Conservation (phyloP, 257 asterid genomes). For the Ballota nigra region DNA sequence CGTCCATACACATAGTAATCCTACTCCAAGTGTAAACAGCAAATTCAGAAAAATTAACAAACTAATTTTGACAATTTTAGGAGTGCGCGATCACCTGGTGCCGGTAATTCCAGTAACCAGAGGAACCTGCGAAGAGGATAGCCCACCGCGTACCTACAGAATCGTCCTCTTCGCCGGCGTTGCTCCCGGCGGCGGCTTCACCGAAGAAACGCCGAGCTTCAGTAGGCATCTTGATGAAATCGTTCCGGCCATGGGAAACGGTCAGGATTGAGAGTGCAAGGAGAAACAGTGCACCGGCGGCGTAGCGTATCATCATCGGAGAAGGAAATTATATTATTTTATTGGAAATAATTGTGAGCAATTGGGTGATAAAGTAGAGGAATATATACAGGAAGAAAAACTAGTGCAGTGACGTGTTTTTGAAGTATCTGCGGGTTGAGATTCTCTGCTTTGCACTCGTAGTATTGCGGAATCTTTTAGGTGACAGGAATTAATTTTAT, state of each 20-base stretch:
- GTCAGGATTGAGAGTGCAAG: slow-evolving; percentile 45
- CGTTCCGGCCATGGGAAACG: slow-evolving; percentile 50
- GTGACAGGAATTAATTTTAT: neutral
- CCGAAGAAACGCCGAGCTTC: slow-evolving; percentile 49
- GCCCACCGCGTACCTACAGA: slow-evolving; percentile 94
- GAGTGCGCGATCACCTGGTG: slow-evolving; percentile 66
- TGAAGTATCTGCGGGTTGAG: neutral
- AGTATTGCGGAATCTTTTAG: neutral
- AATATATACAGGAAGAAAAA: slow-evolving; percentile 18
- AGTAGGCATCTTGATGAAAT: slow-evolving; percentile 63
- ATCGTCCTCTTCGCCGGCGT: slow-evolving; percentile 43
- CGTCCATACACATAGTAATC: neutral
- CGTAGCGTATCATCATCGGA: slow-evolving; percentile 40
- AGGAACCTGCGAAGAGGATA: slow-evolving; percentile 87
- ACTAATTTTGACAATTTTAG: neutral
- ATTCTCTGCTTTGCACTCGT: slow-evolving; percentile 21
- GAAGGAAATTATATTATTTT: neutral
- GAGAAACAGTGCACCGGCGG: slow-evolving; percentile 47
- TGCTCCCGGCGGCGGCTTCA: slow-evolving; percentile 24
- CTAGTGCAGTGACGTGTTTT: neutral
- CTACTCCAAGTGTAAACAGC: neutral
- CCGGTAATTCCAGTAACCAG: slow-evolving; percentile 93
- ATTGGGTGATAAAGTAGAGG: neutral
- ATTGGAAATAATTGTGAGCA: neutral
- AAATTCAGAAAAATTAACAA: neutral